Evolutionary conservation across 73 alveolate species (phyloP), one percentile per base, ranked within the genome.

Genomic region (Tetrahymena malaccensis): DNA sequence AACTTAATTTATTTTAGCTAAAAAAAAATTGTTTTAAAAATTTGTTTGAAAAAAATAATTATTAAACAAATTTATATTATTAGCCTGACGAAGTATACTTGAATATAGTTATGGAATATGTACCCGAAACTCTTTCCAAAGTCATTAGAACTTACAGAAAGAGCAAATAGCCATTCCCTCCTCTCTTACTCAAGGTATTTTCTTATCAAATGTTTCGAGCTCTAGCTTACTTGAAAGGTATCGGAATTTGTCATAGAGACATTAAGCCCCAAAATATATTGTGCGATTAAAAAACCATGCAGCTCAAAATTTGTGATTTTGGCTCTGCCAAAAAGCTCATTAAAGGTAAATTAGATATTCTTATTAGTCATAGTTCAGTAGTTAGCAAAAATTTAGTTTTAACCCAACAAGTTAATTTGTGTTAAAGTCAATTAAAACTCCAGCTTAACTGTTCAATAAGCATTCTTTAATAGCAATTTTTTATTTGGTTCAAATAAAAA

Each of bases 101-200:
- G 94, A 98, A 98, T 96, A 97, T 96, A 34, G 99, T 98, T 58
- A 98, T 98, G 99, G 99, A 98, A 96, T 98, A 98, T 95, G 97
- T 98, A 50, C 99, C 99, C 27, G 99, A 97, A 85, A 97, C 98
- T 22, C 97, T 96, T 35, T 96, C 97, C 56, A 96, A 98, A 83
- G 98, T 98, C 27, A 96, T 98, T 70, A 97, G 97, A 94, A 97
- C 97, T 57, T 97, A 98, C 96, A 96, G 95, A 84, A 98, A 98
- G 96, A 96, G 96, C 93, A 96, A 97, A 94, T 96, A 98, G 94
- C 98, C 96, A 94, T 97, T 98, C 84, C 99, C 99, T n/a, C 96
- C 95, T 27, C 96, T 98, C 35, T 94, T 98, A 19, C 98, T 98
- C 83, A 98, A 98, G 96, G 96, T 98, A 37, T 98, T 98, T 96